Evolutionary conservation across 2,329 filamentous ascomycete species (phyloP).

Genomic region (Xylaria sp.): DNA sequence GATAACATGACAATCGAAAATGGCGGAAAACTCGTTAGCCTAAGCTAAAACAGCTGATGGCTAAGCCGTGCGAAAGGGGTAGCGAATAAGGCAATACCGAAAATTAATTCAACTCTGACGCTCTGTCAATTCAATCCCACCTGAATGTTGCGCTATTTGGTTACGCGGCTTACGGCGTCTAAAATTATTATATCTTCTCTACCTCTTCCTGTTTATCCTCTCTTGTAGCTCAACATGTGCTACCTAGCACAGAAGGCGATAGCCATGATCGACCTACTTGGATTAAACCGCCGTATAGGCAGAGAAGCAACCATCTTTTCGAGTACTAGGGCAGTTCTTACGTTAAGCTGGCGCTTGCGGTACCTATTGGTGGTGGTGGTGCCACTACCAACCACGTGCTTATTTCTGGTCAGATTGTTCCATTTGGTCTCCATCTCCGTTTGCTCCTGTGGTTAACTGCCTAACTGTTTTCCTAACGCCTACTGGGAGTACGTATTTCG

Average conservation of each 20-base stretch:
- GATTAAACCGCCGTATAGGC: not conserved
- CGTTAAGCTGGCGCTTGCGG: not conserved
- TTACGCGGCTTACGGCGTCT: not conserved
- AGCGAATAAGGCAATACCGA: not conserved
- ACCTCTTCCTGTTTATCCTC: not conserved
- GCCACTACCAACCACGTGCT: not conserved
- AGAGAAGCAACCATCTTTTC: not conserved
- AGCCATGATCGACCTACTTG: not conserved
- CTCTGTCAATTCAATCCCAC: not conserved
- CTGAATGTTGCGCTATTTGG: not conserved
- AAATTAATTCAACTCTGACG: not conserved
- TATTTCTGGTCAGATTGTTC: not conserved
- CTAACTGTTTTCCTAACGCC: no score
- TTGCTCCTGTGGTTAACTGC: no score
- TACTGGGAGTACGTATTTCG: no score
- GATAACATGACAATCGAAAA: not conserved
- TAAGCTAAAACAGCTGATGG: not conserved
- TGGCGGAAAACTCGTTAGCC: not conserved
- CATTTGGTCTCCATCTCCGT: no score
- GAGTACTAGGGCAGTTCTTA: not conserved
- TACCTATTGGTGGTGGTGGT: not conserved
- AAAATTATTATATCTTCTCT: not conserved
- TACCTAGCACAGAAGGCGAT: not conserved
- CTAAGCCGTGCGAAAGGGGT: not conserved
- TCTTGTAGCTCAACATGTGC: not conserved